Evolutionary conservation across 1,284 basidiomycete genomes (phyloP), one percentile per base, ranked within the genome.

Genomic region (Violaceomyces palustris): DNA sequence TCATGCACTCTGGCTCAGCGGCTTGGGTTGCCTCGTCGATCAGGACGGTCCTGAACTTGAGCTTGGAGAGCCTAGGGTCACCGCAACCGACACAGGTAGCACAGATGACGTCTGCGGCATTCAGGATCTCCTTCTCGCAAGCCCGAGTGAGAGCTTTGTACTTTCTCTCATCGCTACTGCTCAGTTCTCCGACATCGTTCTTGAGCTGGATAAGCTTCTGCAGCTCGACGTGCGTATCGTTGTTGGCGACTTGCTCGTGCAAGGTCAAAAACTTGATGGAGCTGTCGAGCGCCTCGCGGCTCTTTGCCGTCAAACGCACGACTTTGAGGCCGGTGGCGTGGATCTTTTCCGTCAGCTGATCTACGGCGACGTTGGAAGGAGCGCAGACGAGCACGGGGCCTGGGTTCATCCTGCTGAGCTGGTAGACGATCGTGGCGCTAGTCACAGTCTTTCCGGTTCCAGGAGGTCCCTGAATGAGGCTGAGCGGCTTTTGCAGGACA

Each of bases 401-500:
- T 0, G 91, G 91, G 69, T 97, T 97, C 93, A 98, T 98, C 78
- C 96, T 96, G 42, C 90, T 90, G 7, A 99, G 84, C 74, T 99
- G 94, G 74, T 98, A 91, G 32, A 98, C 93, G 66, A 96, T 93
- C 1, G 94, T 96, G 5, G 94, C 94, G n/a, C 92, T 97, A 0
- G 94, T 99, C 45, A 98, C 94, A 0, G 94, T 99, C 78, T 99
- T 99, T 33, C 94, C 94, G 0, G 94, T 98, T 30, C 94, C 94
- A 11, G 94, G 94, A 21, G 94, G 94, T 15, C 94, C 94, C 78
- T 80, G 66, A 64, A 99, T 98, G 45, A 99, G 80, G 69, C 88
- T 91, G 46, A 99, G 81, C n/a, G 93, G 94, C 75, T 96, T 97
- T 75, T 98, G 92, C 15, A 99, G 78, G 4, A 98, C 94, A 57